These are phyloP conservation scores for Luffa aegyptiaca DNA, from an alignment of 306 rosid genomes.

Conservation along the genomic window DNA sequence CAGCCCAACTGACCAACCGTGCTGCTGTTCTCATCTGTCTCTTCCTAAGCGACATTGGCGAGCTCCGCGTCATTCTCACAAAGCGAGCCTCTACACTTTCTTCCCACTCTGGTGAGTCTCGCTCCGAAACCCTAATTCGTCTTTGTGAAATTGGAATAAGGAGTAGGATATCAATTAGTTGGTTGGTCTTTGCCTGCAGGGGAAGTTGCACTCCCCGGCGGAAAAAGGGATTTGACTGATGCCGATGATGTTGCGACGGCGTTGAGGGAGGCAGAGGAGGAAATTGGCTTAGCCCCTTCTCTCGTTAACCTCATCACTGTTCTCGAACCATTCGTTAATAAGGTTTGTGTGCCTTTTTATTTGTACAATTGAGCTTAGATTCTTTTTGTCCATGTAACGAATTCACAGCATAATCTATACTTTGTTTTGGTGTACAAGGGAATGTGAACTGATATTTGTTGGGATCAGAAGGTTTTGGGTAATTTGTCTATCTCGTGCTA, in stretches of 20 bases:
- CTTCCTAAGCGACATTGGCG: conserved; percentile 33
- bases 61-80: conserved; percentile 53
- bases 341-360: conserved; percentile 19
- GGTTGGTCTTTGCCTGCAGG: conserved; percentile 32
- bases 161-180: not conserved
- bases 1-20: conserved; percentile 22
- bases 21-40: conserved; percentile 71
- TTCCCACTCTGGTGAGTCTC: conserved; percentile 46
- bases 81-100: conserved; percentile 66
- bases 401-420: not conserved
- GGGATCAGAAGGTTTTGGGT: not conserved
- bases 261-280: conserved; percentile 81
- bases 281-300: conserved; percentile 76
- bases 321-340: conserved; percentile 47
- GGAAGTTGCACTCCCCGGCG: conserved; percentile 86
- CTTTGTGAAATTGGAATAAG: not conserved
- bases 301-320: conserved; percentile 42
- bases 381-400: not conserved
- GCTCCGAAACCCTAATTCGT: not conserved
- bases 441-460: not conserved
- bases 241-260: conserved; percentile 63
- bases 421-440: not conserved
- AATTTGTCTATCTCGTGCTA: not conserved
- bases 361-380: not conserved
- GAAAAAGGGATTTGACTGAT: conserved; percentile 61